These are phyloP conservation scores for Tolypocladium sp. DNA, from an alignment of 2,329 filamentous ascomycete species.

Conservation along the genomic window DNA sequence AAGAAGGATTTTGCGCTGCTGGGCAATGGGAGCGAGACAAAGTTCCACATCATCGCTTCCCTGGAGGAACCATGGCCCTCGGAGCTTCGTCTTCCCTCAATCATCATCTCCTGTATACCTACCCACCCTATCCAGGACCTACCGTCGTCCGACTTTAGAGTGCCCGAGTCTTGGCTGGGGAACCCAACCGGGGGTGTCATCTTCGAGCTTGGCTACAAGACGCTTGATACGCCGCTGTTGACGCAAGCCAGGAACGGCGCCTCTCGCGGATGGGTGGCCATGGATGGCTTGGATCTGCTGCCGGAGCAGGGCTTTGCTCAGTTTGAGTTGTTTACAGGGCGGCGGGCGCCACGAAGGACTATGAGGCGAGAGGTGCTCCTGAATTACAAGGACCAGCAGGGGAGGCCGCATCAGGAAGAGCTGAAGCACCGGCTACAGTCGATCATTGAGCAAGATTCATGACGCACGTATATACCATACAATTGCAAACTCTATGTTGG, in stretches of 20 bases:
- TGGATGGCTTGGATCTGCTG: constrained; percentile 67
- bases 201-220: constrained; percentile 67
- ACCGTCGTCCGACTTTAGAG: constrained; percentile 59
- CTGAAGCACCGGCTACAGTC: constrained; percentile 22
- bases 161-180: constrained; percentile 60
- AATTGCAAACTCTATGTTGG: constrained; percentile 1
- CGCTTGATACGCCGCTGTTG: constrained; percentile 61
- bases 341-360: constrained; percentile 38
- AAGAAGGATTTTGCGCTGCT: constrained; percentile 32
- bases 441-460: constrained; percentile 15
- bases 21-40: constrained; percentile 31
- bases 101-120: constrained; percentile 69
- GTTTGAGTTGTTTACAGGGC: constrained; percentile 71
- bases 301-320: constrained; percentile 75
- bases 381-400: constrained; percentile 33
- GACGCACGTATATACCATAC: neutral
- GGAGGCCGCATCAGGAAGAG: constrained; percentile 27
- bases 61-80: constrained; percentile 56
- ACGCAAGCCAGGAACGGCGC: constrained; percentile 54
- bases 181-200: constrained; percentile 69
- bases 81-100: constrained; percentile 54
- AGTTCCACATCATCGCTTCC: constrained; percentile 49
- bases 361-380: constrained; percentile 59
- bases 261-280: constrained; percentile 59
- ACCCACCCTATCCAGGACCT: constrained; percentile 55